Evolutionary conservation across 352 stramenopile genomes (phyloP).

Genomic region (Phytopythium helicoides): DNA sequence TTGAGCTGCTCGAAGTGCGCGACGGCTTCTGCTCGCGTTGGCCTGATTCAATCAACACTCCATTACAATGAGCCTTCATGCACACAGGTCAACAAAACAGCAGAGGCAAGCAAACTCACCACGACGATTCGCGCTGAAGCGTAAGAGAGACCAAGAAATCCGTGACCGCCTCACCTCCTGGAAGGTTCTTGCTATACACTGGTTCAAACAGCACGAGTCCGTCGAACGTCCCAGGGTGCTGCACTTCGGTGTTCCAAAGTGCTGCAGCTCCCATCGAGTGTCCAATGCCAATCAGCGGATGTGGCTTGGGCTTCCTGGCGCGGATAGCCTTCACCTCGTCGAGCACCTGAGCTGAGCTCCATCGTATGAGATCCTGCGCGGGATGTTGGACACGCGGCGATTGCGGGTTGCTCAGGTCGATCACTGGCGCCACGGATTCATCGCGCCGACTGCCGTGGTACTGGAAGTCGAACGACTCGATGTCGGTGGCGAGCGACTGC

Average conservation of each 20-base stretch:
- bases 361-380: constrained; percentile 14
- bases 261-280: constrained; percentile 33
- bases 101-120: constrained; percentile 13
- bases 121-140: constrained; percentile 25
- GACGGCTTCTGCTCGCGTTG: constrained; percentile 18
- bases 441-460: constrained; percentile 39
- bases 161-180: constrained; percentile 10
- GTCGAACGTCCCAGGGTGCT: constrained; percentile 35
- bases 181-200: constrained; percentile 19
- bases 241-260: constrained; percentile 35
- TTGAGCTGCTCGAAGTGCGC: constrained; percentile 28
- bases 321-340: constrained; percentile 13
- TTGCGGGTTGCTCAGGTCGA: constrained; percentile 10
- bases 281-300: constrained; percentile 24
- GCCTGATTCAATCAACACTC: constrained; percentile 9
- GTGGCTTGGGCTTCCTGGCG: background rate
- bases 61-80: background rate
- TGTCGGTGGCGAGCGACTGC: constrained; percentile 14
- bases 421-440: constrained; percentile 15
- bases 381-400: constrained; percentile 28
- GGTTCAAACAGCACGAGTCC: constrained; percentile 43
- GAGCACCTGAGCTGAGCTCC: constrained; percentile 19
- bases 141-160: constrained; percentile 31
- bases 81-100: background rate
- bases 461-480: constrained; percentile 32